Conservation (phyloP, 768 basidiomycete species). For the Naganishia antarctica region DNA sequence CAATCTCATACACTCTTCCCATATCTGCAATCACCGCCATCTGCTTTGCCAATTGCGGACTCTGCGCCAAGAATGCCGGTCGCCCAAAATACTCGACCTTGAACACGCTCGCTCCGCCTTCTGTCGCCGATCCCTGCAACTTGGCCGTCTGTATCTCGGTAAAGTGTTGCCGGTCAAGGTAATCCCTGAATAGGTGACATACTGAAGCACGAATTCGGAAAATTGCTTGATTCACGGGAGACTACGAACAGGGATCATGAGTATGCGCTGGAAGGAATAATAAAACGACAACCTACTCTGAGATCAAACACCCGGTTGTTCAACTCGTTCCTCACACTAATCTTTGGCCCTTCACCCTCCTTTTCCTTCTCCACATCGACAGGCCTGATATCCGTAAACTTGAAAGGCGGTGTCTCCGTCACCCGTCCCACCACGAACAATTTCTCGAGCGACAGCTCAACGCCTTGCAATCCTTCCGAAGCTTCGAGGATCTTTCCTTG, state of each 20-base stretch:
- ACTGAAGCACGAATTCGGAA: conserved; percentile 82
- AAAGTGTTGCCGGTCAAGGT: conserved; percentile 66
- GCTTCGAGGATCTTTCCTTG: conserved; percentile 70
- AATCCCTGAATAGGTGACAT: conserved; percentile 74
- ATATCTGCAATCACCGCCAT: conserved; percentile 98
- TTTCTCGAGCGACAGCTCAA: conserved; percentile 74
- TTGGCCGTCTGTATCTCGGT: conserved; percentile 94
- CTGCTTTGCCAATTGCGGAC: conserved; percentile 92
- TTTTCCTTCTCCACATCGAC: conserved; percentile 56
- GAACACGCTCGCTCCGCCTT: conserved; percentile 92
- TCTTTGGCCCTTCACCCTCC: conserved; percentile 1
- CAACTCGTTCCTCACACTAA: conserved; percentile 26
- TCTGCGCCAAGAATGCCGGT: conserved; percentile 86
- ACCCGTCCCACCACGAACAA: conserved; percentile 50
- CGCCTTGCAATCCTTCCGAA: conserved; percentile 60
- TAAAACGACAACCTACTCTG: conserved; percentile 55
- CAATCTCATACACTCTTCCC: conserved; percentile 93
- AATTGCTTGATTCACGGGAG: conserved; percentile 85
- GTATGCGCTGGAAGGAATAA: conserved; percentile 66
- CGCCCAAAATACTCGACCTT: conserved; percentile 96
- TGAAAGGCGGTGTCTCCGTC: conserved; percentile 18
- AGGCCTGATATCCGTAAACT: conserved; percentile 18
- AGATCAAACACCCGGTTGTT: conserved; percentile 26
- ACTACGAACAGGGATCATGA: conserved; percentile 76
- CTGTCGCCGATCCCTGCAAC: conserved; percentile 88